Evolutionary conservation across 371 early-diverging fungal genomes (phyloP), one percentile per base, ranked within the genome.

Genomic region (Batkoa obscura): DNA sequence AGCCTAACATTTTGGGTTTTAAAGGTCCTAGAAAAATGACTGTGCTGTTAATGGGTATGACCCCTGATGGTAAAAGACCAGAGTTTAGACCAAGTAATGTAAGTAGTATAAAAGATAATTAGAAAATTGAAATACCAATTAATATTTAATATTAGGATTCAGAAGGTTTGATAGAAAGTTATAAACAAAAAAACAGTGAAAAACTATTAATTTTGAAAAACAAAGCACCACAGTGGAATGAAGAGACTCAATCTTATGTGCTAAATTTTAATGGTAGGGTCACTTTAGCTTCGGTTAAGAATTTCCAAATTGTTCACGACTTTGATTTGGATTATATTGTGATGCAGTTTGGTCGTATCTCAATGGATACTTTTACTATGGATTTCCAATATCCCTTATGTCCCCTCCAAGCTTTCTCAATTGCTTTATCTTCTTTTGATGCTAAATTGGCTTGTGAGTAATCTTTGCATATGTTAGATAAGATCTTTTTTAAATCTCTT

Each of bases 361-460:
- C 70, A 0, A 75, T 80, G 6, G 82, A 90, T 60, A 71, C 68
- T 36, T 99, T 94, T 62, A 83, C 94, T 0, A 71, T 99, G 71
- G 98, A 99, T 65, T 89, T 84, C 58, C 83, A 86, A 65, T 96
- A 92, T 66, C 99, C 99, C 0, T 78, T 95, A 74, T 81, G 85
- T 35, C 78, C 88, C 5, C 59, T 96, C 47, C 88, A 90, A 66
- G 96, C 96, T 0, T 90, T 99, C 72, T 84, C 84, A 3, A 86
- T 97, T 60, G 94, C 90, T 2, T 68, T 97, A 32, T 85, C 92
- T 1, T 87, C 90, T 55, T 84, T 90, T 63, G 89, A 90, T 64
- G 86, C 84, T 37, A 90, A 89, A 64, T 69, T 92, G 10, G 90
- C 86, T 8, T 92, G 90, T 65, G 87, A 88, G 66, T 91, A 70